Base-by-base conservation (phyloP, 495 filamentous ascomycete genomes). In the Penicillium diatomitis region DNA sequence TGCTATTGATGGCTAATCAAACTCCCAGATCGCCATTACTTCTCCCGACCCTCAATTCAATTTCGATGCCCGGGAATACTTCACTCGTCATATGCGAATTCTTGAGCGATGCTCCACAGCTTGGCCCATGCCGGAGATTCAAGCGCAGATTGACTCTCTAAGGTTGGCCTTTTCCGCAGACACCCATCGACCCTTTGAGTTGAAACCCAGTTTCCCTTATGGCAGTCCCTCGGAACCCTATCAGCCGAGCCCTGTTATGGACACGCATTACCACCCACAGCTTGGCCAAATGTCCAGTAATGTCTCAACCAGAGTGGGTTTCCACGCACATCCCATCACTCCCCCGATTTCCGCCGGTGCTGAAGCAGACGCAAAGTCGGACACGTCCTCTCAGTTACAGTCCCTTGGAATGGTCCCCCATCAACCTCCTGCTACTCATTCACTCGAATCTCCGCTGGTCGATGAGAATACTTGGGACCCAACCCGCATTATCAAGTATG, bases 111-210 rank as follows among this genome's bases (percentile, higher is more conserved):
- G 88, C 62, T 86, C 84, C 52, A 71, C 77, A 36, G 79, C 85
- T 5, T 97, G 89, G 85, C 88, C 91, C 8, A 88, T 94, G 77
- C 86, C 87, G 8, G 90, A 97, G 57, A 87, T 96, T 71, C 84
- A 95, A 61, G 80, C 82, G 32, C 90, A 96, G 65, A 87, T 98
- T 51, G 83, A 97, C 56, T 85, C 88, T 6, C 75, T 98, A 32
- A 80, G 90, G 40, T 83, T 92, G 60, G 92, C 92, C 10, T 97
- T 98, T 60, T 96, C 91, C 12, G 87, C 88, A 30, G 89, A 98
- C 65, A 79, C 74, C 12, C 82, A 71, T 55, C 87, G 86, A 55
- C 84, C 91, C 4, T 98, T 98, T 62, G 85, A 90, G 57, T 68
- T 98, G 45, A 95, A 91, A 65, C 76, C 83, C 10, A 85, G 77